Evolutionary conservation across 345 rosid species (phyloP).

Genomic region (Salix udensis): DNA sequence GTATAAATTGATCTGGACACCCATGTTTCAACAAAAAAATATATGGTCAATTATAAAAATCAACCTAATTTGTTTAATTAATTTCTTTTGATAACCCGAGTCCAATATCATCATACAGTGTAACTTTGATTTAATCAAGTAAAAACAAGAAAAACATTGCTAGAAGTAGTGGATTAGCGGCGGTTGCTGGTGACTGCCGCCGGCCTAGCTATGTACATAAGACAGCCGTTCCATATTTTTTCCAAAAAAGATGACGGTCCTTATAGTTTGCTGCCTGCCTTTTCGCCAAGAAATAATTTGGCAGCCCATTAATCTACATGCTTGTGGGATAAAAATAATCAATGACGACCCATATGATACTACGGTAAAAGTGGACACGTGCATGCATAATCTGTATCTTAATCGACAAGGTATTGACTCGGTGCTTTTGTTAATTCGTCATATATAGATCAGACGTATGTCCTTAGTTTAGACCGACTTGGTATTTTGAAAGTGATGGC

Average conservation of each 20-base stretch:
- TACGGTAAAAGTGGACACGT: neutral
- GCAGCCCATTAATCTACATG: neutral
- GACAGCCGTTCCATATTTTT: neutral
- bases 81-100: neutral
- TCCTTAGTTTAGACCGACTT: too few relatives aligned
- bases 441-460: neutral
- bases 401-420: neutral
- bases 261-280: neutral
- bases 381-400: neutral
- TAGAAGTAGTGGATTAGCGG: neutral
- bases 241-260: neutral
- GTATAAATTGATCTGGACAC: fast-evolving
- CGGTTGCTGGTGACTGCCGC: neutral
- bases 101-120: neutral
- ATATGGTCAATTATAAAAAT: neutral
- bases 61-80: neutral
- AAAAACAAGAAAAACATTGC: neutral
- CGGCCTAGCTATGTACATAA: neutral
- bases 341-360: neutral
- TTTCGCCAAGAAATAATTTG: too few relatives aligned
- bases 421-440: neutral
- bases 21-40: too few relatives aligned
- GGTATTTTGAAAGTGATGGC: too few relatives aligned
- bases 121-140: neutral
- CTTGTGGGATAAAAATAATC: neutral